Conservation (phyloP, 2,329 filamentous ascomycete species). For the Trichoderma koningiopsis region DNA sequence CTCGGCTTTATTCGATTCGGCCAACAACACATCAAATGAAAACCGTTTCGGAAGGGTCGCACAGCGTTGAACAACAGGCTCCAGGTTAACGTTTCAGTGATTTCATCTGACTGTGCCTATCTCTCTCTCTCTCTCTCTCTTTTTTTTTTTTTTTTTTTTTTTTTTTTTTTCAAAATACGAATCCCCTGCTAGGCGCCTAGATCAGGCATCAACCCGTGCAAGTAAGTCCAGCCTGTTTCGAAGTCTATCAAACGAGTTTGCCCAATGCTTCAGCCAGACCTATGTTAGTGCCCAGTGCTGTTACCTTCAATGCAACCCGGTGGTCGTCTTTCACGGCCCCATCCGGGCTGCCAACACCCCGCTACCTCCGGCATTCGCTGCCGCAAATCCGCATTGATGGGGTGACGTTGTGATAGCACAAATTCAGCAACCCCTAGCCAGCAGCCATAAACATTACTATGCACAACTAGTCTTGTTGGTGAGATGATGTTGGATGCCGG, state of each 20-base stretch:
- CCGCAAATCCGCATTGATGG: background rate
- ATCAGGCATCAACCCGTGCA: conserved; percentile 7
- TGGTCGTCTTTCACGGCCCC: conserved; percentile 3
- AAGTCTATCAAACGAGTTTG: background rate
- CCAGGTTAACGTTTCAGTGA: background rate
- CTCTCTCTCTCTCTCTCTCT: no score
- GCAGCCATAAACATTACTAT: no score
- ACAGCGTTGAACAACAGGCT: background rate
- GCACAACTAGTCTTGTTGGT: background rate
- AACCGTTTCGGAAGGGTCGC: background rate
- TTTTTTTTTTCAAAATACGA: background rate
- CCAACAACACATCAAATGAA: background rate
- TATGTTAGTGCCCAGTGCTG: background rate
- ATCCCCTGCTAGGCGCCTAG: background rate
- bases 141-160: no score
- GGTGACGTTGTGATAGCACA: background rate
- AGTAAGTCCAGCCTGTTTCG: background rate
- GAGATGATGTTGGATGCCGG: background rate
- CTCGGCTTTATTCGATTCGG: background rate
- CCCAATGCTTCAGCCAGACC: background rate
- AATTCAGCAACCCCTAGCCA: background rate
- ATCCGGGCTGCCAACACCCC: conserved; percentile 11
- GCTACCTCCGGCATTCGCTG: background rate
- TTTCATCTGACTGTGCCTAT: background rate
- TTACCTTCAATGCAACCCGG: background rate